A percentile compares a stretch with the other conserved stretches of the same genome.
phyloP scores from a whole-genome alignment of 148 eudicot genomes.

The Selenicereus undatus region DNA sequence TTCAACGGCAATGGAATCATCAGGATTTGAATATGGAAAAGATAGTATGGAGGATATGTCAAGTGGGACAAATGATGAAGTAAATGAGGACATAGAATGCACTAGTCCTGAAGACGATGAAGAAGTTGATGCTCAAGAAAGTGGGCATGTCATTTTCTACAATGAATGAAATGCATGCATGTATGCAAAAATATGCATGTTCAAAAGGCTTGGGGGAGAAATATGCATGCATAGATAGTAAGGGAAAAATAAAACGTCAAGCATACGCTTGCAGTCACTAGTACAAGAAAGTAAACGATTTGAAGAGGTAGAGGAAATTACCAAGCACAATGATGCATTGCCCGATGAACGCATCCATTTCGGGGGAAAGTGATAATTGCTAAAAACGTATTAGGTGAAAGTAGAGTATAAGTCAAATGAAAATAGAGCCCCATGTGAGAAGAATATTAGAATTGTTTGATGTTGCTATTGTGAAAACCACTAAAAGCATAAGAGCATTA shows the following conservation, averaged over 20 bases:
- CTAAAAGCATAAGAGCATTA: neutral
- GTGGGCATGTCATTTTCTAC: neutral
- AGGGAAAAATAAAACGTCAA: neutral
- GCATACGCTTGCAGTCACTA: neutral
- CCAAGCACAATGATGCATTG: neutral
- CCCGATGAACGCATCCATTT: neutral
- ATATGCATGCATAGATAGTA: no score
- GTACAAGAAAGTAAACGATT: neutral
- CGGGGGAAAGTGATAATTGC: neutral
- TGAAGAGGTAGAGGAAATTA: neutral
- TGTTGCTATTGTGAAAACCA: neutral
- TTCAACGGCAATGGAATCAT: neutral
- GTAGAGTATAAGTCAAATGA: neutral
- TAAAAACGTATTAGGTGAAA: no score
- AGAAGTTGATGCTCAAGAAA: neutral
- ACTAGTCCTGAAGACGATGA: neutral
- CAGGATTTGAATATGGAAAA: no score
- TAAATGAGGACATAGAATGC: neutral
- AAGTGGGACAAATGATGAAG: neutral
- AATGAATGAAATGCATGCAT: neutral
- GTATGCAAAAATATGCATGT: neutral
- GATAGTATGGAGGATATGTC: neutral
- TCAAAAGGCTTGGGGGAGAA: neutral
- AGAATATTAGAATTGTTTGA: neutral
- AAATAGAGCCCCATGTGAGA: neutral